phyloP scores from a whole-genome alignment of 345 rosid species.

The Ailanthus altissimus region DNA sequence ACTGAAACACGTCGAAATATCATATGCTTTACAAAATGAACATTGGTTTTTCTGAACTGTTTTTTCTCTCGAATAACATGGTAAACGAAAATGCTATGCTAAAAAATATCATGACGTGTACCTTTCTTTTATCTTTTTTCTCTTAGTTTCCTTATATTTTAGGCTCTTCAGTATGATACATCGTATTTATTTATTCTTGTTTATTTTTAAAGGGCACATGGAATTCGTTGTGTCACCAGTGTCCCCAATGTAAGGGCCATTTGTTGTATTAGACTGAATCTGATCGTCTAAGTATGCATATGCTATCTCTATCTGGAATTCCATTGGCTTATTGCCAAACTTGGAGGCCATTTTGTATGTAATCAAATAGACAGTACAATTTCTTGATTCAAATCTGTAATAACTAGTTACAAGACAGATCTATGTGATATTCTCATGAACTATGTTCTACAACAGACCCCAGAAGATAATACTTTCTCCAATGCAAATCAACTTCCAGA shows the following conservation, averaged over 20 bases:
- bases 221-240: background rate
- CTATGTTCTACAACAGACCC: background rate
- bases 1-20: no score
- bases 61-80: no score
- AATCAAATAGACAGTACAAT: conserved; percentile 2
- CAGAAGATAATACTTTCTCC: background rate
- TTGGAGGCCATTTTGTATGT: background rate
- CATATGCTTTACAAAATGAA: no score
- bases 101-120: no score
- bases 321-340: background rate
- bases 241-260: background rate
- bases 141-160: no score
- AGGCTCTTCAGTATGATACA: background rate
- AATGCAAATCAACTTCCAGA: background rate
- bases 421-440: conserved; percentile 5
- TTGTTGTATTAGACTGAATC: no score
- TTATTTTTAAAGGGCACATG: background rate
- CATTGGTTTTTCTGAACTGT: no score
- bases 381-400: background rate
- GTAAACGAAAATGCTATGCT: no score
- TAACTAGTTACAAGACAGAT: conserved; percentile 5
- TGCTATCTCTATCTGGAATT: background rate
- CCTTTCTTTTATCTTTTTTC: no score
- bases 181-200: background rate
- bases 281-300: background rate